phyloP scores from a whole-genome alignment of 2,329 filamentous ascomycete genomes.

The Xylariaceae sp. region DNA sequence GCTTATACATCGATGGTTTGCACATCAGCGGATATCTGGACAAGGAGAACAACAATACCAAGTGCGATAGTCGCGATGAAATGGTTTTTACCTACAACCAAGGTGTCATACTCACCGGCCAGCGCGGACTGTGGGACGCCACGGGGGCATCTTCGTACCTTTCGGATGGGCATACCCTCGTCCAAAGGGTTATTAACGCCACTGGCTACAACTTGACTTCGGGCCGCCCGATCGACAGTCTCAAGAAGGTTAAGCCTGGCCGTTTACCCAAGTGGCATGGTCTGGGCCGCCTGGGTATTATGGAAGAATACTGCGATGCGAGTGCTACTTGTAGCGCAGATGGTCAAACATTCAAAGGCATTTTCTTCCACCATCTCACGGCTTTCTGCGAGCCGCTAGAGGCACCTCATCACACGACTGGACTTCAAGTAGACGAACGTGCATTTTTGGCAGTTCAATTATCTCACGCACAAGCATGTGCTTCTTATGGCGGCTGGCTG shows the following conservation, averaged over 20 bases:
- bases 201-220: slow-evolving; percentile 68
- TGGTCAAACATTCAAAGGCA: slow-evolving; percentile 87
- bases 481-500: slow-evolving; percentile 71
- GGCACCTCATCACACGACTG: slow-evolving; percentile 31
- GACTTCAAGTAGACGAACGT: slow-evolving; percentile 28
- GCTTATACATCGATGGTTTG: slow-evolving; percentile 83
- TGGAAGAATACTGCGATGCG: slow-evolving; percentile 83
- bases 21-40: slow-evolving; percentile 70
- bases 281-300: slow-evolving; percentile 72
- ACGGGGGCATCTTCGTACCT: slow-evolving; percentile 73
- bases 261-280: slow-evolving; percentile 63
- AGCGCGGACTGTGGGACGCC: slow-evolving; percentile 74
- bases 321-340: slow-evolving; percentile 75
- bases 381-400: slow-evolving; percentile 70
- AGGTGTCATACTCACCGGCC: slow-evolving; percentile 80
- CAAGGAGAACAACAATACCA: slow-evolving; percentile 60
- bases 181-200: slow-evolving; percentile 70
- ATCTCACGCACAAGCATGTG: slow-evolving; percentile 61
- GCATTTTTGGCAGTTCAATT: slow-evolving; percentile 29
- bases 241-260: slow-evolving; percentile 31
- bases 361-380: slow-evolving; percentile 87
- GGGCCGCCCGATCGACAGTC: slow-evolving; percentile 42
- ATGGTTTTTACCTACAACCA: slow-evolving; percentile 98
- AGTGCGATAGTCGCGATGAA: slow-evolving; percentile 78
- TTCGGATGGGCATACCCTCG: slow-evolving; percentile 73